These are phyloP conservation scores for Capronia americana DNA, from an alignment of 2,329 filamentous ascomycete genomes.

Conservation along the genomic window DNA sequence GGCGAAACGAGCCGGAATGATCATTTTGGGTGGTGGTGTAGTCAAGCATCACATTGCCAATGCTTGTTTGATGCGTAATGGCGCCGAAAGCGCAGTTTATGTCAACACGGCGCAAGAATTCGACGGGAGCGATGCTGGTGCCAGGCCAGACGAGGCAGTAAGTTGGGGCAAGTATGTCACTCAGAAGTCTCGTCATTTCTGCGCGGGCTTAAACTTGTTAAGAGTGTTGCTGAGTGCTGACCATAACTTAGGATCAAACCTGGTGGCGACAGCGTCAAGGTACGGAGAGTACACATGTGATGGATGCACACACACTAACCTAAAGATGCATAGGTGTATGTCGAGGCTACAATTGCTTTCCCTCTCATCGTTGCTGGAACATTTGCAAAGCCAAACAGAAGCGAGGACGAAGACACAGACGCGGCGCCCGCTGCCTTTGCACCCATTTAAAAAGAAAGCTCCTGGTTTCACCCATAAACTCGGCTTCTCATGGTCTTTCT, in stretches of 20 bases:
- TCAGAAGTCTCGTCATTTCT: background rate
- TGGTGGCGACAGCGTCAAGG: conserved; percentile 87
- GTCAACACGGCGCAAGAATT: conserved; percentile 98
- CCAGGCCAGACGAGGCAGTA: conserved; percentile 92
- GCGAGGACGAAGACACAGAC: background rate
- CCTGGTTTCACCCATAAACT: background rate
- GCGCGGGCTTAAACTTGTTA: background rate
- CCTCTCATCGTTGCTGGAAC: conserved; percentile 59
- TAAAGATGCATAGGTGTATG: conserved; percentile 58
- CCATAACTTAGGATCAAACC: conserved; percentile 46
- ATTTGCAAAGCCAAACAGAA: conserved; percentile 28
- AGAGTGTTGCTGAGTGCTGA: background rate
- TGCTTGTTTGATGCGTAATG: conserved; percentile 95
- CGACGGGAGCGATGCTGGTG: conserved; percentile 94
- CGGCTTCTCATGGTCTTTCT: background rate
- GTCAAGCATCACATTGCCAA: conserved; percentile 99
- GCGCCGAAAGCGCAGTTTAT: conserved; percentile 94
- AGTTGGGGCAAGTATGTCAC: conserved; percentile 82
- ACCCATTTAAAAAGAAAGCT: background rate
- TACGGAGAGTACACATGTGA: conserved; percentile 47
- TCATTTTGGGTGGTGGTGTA: conserved; percentile 91
- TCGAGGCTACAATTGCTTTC: conserved; percentile 71
- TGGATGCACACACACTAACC: conserved; percentile 10
- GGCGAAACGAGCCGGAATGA: conserved; percentile 89
- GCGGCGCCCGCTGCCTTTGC: background rate